Base-by-base conservation (phyloP, 2,329 filamentous ascomycete species). In the Alternaria ventricosa region DNA sequence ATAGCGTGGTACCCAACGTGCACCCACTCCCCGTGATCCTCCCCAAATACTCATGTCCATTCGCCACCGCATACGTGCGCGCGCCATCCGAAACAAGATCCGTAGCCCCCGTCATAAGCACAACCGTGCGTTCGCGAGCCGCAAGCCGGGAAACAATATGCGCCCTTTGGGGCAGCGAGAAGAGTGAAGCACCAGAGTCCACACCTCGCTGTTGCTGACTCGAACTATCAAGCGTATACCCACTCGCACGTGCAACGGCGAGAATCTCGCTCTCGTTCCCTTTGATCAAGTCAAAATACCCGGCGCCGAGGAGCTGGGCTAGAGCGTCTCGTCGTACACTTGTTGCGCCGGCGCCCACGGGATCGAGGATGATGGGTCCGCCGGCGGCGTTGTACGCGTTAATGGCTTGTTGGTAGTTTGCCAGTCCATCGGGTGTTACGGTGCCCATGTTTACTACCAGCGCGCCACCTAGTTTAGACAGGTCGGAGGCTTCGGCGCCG, bases 391-490 rank as follows among this genome's bases (percentile, higher is more conserved):
- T 98, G 84, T 98, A 97, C 1, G 93, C 94, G 44, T 82, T 82
- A 10, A 97, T 83, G 0, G 94, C 94, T 75, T 89, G 86, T 41
- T 88, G 75, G 78, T 96, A 94, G 78, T 92, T 93, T 11, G 83
- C 73, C 4, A 95, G 80, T 36, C 89, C 90, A 6, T 93, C 91
- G 0, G 90, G 88, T 1, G 92, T 96, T 7, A 95, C 89, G 0
- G 93, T 97, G 27, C 95, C 95, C 93, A 97, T 97, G 81, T 98
- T 98, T 75, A 98, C 87, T 49, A 98, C 91, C 1, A 98, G 86
- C 0, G 90, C 88, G 11, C 92, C 93, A 41, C 90, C 90, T 0
- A 96, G 86, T 28, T 85, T 86, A 12, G 91, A 89, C n/a, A 98
- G 86, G 74, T 97, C 94, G 8, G 82, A 78, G 0, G 94, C 94